Percentiles rank a stretch among this genome's conserved stretches.
These are phyloP conservation scores for Datura wrightii DNA, from an alignment of 257 asterid species.

Conservation along the genomic window DNA sequence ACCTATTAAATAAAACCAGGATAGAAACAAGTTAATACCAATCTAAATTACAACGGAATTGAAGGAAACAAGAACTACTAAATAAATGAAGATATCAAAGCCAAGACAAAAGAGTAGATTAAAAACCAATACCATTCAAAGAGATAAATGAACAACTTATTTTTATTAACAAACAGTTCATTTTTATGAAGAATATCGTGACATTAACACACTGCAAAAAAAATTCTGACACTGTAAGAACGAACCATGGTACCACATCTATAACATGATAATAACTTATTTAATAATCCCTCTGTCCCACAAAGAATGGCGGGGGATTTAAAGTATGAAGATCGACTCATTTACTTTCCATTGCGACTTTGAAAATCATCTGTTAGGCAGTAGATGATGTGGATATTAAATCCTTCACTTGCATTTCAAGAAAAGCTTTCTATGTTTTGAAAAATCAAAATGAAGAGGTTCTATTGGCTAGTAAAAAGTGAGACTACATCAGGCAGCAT, in stretches of 20 bases:
- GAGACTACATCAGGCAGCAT: background rate
- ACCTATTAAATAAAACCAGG: slow-evolving; percentile 52
- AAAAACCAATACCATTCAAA: background rate
- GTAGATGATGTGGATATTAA: background rate
- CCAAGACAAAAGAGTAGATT: slow-evolving; percentile 7
- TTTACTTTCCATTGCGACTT: background rate
- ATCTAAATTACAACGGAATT: background rate
- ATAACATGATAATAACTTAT: slow-evolving; percentile 1
- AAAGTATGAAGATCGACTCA: background rate
- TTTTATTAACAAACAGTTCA: background rate
- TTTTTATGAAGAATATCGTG: background rate
- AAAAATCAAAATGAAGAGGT: background rate
- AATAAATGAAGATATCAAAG: background rate
- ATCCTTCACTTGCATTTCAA: background rate
- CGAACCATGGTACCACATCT: slow-evolving; percentile 10
- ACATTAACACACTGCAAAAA: background rate
- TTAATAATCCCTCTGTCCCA: background rate
- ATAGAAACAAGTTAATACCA: slow-evolving; percentile 7
- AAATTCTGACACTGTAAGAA: background rate
- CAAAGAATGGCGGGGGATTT: background rate
- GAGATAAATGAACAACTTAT: background rate
- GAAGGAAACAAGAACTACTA: slow-evolving; percentile 3
- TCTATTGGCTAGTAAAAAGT: background rate
- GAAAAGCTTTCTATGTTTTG: background rate
- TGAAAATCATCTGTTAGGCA: background rate